Base-by-base conservation (phyloP, 306 rosid genomes). In the Pyrus bretschneideri region DNA sequence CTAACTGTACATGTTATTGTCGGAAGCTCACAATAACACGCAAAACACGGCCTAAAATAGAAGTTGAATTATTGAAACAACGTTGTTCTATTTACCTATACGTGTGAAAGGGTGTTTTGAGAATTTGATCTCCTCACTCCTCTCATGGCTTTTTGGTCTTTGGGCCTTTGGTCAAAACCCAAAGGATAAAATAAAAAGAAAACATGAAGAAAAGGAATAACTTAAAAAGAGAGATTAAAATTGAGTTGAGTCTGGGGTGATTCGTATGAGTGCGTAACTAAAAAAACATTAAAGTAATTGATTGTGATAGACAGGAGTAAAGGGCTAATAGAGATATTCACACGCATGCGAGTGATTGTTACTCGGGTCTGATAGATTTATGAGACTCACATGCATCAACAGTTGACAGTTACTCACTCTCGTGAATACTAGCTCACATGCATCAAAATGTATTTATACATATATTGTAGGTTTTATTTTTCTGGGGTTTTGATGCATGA, bases 401-500 rank as follows among this genome's bases (percentile, higher is more conserved):
- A 51, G 7, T 51, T 51, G 55, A 51, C 1, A 51, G 9, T 51
- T 18, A 1, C 21, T 17, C 6, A 51, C 3, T 1, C 55, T 51
- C 0, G 9, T 51, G 21, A 51, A 51, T 17, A 0, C 1, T 5
- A 51, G 17, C 1, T 5, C 14, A 38, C 2, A 38, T 38, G 42
- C 10, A 38, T 38, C 42, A 38, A 38, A 9, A 42, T 62, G 17
- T 23, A 12, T 71, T 14, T 49, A 17, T 45, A 22, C 54, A 46
- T 69, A 18, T 11, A 6, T 49, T 70, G 4, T 49, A 71, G 77
- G 81, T 49, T 70, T 63, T 1, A 10, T 6, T 51, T 33, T 35
- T 78, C 70, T 54, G 69, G 72, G 72, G 63, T 57, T 70, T 75
- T 54, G 25, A 33, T 63, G 70, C 54, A 15, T 60, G 33, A 10